Conservation (phyloP, 106 monocot genomes). For the Xerophyta viscosa region DNA sequence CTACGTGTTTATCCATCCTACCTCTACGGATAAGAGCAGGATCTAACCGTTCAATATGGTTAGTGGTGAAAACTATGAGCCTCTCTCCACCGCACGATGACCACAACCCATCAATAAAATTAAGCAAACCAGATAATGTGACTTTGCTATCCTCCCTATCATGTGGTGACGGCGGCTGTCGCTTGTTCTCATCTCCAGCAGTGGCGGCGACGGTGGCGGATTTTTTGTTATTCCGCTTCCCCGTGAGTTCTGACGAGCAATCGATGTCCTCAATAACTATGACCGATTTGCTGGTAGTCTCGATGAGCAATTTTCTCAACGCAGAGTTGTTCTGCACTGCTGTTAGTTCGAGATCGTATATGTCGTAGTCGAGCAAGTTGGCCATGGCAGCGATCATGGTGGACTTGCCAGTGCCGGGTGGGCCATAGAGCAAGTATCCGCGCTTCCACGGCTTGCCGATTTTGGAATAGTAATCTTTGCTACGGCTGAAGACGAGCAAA, state of each 20-base stretch:
- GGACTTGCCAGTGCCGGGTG: conserved; percentile 54
- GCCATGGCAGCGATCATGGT: conserved; percentile 65
- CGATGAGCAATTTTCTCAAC: conserved; percentile 25
- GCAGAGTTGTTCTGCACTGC: conserved; percentile 23
- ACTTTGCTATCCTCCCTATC: conserved; percentile 20
- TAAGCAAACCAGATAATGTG: conserved; percentile 32
- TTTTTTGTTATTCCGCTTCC: conserved; percentile 1
- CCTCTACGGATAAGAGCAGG: conserved; percentile 32
- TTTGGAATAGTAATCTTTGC: conserved; percentile 29
- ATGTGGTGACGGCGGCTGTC: neutral
- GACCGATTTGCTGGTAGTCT: conserved; percentile 28
- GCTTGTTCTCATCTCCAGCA: conserved; percentile 2
- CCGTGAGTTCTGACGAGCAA: conserved; percentile 33
- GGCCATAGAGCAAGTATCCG: conserved; percentile 44
- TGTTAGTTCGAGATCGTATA: conserved; percentile 45
- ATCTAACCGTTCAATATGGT: conserved; percentile 29
- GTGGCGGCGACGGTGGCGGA: neutral
- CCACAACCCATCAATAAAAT: conserved; percentile 41
- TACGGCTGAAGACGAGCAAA: conserved; percentile 1
- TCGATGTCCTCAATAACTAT: conserved; percentile 45
- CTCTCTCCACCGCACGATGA: conserved; percentile 35
- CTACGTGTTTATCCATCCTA: conserved; percentile 40
- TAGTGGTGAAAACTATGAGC: conserved; percentile 33
- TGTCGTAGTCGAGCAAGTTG: conserved; percentile 40
- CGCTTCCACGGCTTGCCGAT: conserved; percentile 55